phyloP scores from a whole-genome alignment of 2,329 filamentous ascomycete genomes.

The Colletotrichum gloeosporioides region DNA sequence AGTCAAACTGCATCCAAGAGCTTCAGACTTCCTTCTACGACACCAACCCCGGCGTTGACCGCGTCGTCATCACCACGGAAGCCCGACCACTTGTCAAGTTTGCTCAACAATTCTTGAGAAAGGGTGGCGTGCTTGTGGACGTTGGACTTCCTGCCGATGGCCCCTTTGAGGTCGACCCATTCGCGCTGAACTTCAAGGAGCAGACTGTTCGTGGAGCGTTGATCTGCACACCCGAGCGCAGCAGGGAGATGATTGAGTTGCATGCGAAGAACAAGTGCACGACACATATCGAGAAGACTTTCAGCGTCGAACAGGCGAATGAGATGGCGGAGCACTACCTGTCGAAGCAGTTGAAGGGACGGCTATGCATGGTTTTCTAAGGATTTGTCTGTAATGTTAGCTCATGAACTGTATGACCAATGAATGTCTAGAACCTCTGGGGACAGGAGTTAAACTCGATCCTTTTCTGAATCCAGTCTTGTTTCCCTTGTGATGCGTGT shows the following conservation, averaged over 20 bases:
- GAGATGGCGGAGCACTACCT: slow-evolving; percentile 22
- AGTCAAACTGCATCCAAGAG: slow-evolving; percentile 6
- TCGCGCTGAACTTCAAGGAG: slow-evolving; percentile 26
- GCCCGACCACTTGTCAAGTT: slow-evolving; percentile 15
- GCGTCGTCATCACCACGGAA: slow-evolving; percentile 24
- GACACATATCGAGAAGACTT: slow-evolving; percentile 22
- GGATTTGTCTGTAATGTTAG: neutral
- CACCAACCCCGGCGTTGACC: slow-evolving; percentile 24
- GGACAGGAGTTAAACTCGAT: neutral
- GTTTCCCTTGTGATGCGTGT: neutral
- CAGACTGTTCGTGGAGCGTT: slow-evolving; percentile 21
- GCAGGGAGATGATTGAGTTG: slow-evolving; percentile 21
- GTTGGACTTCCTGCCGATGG: slow-evolving; percentile 21
- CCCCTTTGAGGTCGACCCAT: slow-evolving; percentile 22
- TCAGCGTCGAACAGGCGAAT: slow-evolving; percentile 17
- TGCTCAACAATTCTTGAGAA: slow-evolving; percentile 23
- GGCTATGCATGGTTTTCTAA: slow-evolving; percentile 23
- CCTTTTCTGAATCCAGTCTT: rapidly evolving
- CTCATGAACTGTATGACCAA: neutral
- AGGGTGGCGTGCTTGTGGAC: slow-evolving; percentile 19
- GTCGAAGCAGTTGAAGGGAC: slow-evolving; percentile 19
- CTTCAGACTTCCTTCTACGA: slow-evolving; percentile 17
- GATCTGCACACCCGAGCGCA: slow-evolving; percentile 24
- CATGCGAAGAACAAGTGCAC: slow-evolving; percentile 22
- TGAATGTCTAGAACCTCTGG: neutral